Evolutionary conservation across 1,284 basidiomycete genomes (phyloP), one percentile per base, ranked within the genome.

Genomic region (Boletus semigastroideus): DNA sequence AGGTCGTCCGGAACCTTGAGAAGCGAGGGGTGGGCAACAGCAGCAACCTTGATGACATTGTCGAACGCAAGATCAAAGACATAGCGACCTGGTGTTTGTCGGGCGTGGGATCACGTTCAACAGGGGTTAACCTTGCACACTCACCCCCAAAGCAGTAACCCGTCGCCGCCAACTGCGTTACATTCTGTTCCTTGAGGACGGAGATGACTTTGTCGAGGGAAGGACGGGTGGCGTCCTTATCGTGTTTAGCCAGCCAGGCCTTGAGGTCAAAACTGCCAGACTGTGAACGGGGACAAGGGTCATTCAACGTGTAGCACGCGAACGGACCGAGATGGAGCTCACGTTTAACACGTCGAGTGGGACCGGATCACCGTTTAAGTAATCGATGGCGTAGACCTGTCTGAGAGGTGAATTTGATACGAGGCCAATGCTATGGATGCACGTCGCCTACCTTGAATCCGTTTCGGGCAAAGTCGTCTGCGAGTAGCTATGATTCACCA

Each of bases 141-240:
- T 57, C 57, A 75, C 81, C 87, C 36, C 88, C 87, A 53, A 82
- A 85, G 73, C 88, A 90, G 70, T 82, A 90, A 1, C 86, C 86
- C 1, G 78, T 81, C 1, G 82, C 84, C 13, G 74, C 84, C 53
- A 87, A 78, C 19, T 66, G 62, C 5, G 74, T 80, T 28, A 89
- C 73, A 1, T 87, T 87, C 49, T 78, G 64, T 14, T 68, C 77
- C 60, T 82, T 83, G 45, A 90, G 75, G 0, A 72, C 79, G 2
- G 65, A 67, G 39, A 87, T 74, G 51, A 87, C 78, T 27, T 76
- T 79, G 67, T 89, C 78, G 39, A 89, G 60, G 2, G 59, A 36
- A 1, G 80, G 77, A n/a, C 78, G 78, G 19, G 81, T 83, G 14
- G 71, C 59, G 0, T 71, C 74, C 5, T 59, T 43, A 7, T 64